Evolutionary conservation across 2,329 filamentous ascomycete species (phyloP), one percentile per base, ranked within the genome.

Genomic region (Penicillium sp.): DNA sequence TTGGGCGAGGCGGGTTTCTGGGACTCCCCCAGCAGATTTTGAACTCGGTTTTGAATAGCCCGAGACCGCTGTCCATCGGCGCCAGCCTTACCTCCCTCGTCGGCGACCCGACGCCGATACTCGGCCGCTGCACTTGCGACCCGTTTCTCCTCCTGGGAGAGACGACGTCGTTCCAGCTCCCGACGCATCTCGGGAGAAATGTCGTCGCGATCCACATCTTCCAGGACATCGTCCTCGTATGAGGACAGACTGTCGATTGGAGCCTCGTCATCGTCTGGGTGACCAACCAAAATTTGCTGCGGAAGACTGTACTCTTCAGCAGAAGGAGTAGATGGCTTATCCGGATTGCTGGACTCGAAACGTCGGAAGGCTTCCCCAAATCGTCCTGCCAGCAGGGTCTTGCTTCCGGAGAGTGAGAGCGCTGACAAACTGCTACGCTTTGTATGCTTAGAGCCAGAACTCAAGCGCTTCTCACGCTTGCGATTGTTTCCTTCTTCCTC

Each of bases 341-440:
- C 57, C 28, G 52, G 54, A 42, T 62, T 64, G 42, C 71, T 75
- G 15, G 70, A 73, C 61, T 98, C 92, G 51, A 96, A 96, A 4
- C 84, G 77, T 56, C 90, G 87, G 67, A 96, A 95, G 2, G 90
- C 89, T 54, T 95, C 89, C 0, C 89, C 87, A 60, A 96, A 95
- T 51, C 84, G 87, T 15, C 88, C 85, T 4, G 81, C 82, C n/a
- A 95, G 71, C 25, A 94, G 79, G 40, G 79, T 85, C 63, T 92
- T 94, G 16, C 84, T 84, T 26, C 79, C 80, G 5, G 83, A 79
- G 12, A 86, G 65, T 0, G 82, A 80, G 37, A 84, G 74, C 1
- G 74, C 77, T 9, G 77, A 75, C 46, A 94, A 65, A 60, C 85
- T 92, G 1, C 80, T 74, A 8, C 85, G 77, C 61, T 94, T 94